phyloP scores from a whole-genome alignment of 2,329 filamentous ascomycete genomes.

The Colletotrichum cordylinicola region DNA sequence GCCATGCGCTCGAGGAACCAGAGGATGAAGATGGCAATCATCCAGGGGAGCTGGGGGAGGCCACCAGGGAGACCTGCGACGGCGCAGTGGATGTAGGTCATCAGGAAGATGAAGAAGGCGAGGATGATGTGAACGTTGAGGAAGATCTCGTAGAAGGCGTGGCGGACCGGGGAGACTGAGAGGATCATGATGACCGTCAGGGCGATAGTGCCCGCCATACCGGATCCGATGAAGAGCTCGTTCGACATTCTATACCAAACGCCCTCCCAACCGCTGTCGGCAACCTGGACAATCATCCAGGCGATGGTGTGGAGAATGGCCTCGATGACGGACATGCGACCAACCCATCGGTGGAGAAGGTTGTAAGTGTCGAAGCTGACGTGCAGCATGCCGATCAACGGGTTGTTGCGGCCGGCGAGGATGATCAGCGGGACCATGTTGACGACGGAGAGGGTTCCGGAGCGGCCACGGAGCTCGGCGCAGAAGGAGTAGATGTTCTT shows the following conservation, averaged over 20 bases:
- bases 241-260: slow-evolving; percentile 58
- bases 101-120: slow-evolving; percentile 70
- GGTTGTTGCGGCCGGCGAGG: slow-evolving; percentile 91
- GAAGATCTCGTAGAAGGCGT: slow-evolving; percentile 98
- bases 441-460: slow-evolving; percentile 79
- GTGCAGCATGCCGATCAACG: slow-evolving; percentile 79
- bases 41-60: slow-evolving; percentile 75
- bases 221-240: slow-evolving; percentile 70
- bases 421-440: slow-evolving; percentile 94
- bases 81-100: slow-evolving; percentile 80
- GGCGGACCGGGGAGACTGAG: slow-evolving; percentile 80
- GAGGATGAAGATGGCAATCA: slow-evolving; percentile 75
- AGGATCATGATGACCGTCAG: slow-evolving; percentile 72
- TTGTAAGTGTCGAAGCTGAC: slow-evolving; percentile 98
- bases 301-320: slow-evolving; percentile 71
- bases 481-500: slow-evolving; percentile 68
- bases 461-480: slow-evolving; percentile 85
- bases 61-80: slow-evolving; percentile 68
- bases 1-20: slow-evolving; percentile 77
- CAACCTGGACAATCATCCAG: slow-evolving; percentile 76
- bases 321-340: slow-evolving; percentile 74
- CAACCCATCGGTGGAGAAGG: slow-evolving; percentile 73
- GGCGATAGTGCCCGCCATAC: slow-evolving; percentile 64
- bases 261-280: slow-evolving; percentile 67
- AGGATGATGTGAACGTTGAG: slow-evolving; percentile 84